phyloP scores from a whole-genome alignment of 768 basidiomycete species.

The Suillus subalutaceus region DNA sequence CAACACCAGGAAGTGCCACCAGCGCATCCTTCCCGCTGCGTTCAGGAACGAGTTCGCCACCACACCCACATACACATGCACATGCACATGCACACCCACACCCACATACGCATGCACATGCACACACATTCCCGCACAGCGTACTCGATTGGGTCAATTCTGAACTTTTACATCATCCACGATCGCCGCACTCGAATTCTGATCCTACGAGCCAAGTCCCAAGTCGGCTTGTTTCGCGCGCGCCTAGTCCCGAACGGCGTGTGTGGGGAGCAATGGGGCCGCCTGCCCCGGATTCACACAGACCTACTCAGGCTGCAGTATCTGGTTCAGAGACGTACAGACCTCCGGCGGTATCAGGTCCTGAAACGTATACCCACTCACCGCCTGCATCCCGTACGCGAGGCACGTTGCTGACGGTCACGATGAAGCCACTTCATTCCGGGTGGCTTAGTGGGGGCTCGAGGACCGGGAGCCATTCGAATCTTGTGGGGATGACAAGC shows the following conservation, averaged over 20 bases:
- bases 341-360: slow-evolving; percentile 16
- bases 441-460: slow-evolving; percentile 35
- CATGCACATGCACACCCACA: neutral
- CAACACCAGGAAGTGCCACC: neutral
- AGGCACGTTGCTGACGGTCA: slow-evolving; percentile 54
- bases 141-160: slow-evolving; percentile 80
- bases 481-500: neutral
- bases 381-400: slow-evolving; percentile 53
- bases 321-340: neutral
- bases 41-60: slow-evolving; percentile 45
- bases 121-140: neutral
- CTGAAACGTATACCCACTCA: slow-evolving; percentile 56
- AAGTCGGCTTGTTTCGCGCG: slow-evolving; percentile 39
- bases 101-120: neutral
- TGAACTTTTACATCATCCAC: slow-evolving; percentile 73
- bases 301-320: neutral
- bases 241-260: slow-evolving; percentile 60
- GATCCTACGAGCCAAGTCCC: slow-evolving; percentile 29
- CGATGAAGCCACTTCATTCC: slow-evolving; percentile 64
- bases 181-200: slow-evolving; percentile 33
- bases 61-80: neutral
- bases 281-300: neutral
- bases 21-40: slow-evolving; percentile 25
- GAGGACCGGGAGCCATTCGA: neutral
- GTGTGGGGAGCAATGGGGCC: slow-evolving; percentile 3